Conservation (phyloP, 116 monocot species). For the Iris pallida region DNA sequence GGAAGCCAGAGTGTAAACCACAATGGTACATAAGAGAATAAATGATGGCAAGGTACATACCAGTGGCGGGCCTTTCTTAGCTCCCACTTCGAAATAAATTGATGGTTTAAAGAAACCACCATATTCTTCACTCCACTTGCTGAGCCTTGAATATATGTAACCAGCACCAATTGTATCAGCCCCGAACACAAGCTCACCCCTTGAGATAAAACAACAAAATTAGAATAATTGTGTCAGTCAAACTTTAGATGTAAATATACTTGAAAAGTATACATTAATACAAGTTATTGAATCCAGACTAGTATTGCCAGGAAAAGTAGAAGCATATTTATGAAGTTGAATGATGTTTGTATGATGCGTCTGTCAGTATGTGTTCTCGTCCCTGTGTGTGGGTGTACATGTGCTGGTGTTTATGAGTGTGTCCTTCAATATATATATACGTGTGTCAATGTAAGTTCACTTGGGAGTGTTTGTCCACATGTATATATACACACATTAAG, state of each 20-base stretch:
- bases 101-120: slow-evolving; percentile 77
- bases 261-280: too few species aligned
- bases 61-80: slow-evolving; percentile 57
- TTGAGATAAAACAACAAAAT: slow-evolving; percentile 20
- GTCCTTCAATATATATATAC: too few species aligned
- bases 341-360: too few species aligned
- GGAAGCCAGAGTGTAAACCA: background rate
- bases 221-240: background rate
- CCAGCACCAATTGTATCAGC: slow-evolving; percentile 64
- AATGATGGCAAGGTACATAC: slow-evolving; percentile 29
- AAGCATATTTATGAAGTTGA: too few species aligned
- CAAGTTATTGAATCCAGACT: too few species aligned
- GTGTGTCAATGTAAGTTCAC: too few species aligned
- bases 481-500: too few species aligned
- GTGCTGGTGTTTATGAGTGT: too few species aligned
- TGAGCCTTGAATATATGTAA: slow-evolving; percentile 59
- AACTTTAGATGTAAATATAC: background rate
- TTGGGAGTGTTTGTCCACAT: too few species aligned
- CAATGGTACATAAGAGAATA: background rate
- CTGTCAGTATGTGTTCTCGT: too few species aligned
- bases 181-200: slow-evolving; percentile 86
- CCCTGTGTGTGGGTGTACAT: too few species aligned
- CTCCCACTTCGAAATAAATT: slow-evolving; percentile 67
- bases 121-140: slow-evolving; percentile 50
- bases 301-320: too few species aligned